These are phyloP conservation scores for Rauvolfia tetraphylla DNA, from an alignment of 257 asterid species.

Conservation along the genomic window DNA sequence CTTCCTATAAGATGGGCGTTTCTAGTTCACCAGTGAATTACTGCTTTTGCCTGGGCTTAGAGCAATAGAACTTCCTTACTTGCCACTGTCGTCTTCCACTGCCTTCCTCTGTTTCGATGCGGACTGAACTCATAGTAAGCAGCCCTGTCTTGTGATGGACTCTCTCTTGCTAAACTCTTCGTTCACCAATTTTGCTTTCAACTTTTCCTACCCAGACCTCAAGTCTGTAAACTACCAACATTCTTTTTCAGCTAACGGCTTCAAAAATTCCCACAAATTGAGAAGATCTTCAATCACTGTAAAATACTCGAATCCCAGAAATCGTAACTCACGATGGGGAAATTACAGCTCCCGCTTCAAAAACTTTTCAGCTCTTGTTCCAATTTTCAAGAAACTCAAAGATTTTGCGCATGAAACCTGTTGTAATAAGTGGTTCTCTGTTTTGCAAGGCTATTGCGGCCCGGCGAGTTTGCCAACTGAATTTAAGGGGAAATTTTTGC, in stretches of 20 bases:
- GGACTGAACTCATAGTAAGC: constrained; percentile 12
- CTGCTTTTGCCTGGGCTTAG: constrained; percentile 6
- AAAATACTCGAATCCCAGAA: constrained; percentile 24
- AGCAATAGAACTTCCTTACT: constrained; percentile 6
- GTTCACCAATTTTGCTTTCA: constrained; percentile 25
- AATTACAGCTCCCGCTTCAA: constrained; percentile 27
- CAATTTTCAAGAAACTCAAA: constrained; percentile 42
- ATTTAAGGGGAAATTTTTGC: constrained; percentile 24
- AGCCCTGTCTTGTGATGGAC: constrained; percentile 36
- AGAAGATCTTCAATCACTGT: constrained; percentile 24
- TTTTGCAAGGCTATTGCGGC: constrained; percentile 16
- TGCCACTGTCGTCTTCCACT: constrained; percentile 6
- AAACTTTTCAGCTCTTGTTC: constrained; percentile 49
- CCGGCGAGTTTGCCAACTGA: constrained; percentile 25
- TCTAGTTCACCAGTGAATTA: constrained; percentile 7
- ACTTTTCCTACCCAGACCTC: constrained; percentile 19
- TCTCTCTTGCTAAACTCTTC: constrained; percentile 34
- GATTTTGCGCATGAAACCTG: constrained; percentile 44
- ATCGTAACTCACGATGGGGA: constrained; percentile 40
- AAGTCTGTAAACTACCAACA: constrained; percentile 14
- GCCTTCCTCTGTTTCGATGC: constrained; percentile 30
- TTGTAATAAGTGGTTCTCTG: constrained; percentile 27
- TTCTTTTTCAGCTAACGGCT: constrained; percentile 22
- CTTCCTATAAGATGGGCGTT: neutral
- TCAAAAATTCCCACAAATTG: constrained; percentile 21